Evolutionary conservation across 768 basidiomycete species (phyloP), one percentile per base, ranked within the genome.

Genomic region (Lepiota brunneoincarnata): DNA sequence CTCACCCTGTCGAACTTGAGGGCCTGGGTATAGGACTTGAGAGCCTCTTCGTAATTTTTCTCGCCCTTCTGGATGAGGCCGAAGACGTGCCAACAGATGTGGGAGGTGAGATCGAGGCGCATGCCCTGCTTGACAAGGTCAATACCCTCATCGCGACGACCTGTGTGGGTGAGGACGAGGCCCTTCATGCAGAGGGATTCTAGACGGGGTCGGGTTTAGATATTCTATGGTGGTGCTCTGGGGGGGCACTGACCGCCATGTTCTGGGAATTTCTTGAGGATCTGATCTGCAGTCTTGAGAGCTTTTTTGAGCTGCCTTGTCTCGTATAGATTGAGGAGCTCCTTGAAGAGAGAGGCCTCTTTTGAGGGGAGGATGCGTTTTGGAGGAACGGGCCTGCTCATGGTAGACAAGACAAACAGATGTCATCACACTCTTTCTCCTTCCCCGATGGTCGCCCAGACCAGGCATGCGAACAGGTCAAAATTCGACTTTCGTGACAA

Each of bases 141-240:
- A 54, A 89, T 75, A 26, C 93, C 93, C 59, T 93, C 83, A 24
- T 88, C 91, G 57, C 84, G 84, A 65, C 79, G 78, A 46, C 85
- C 91, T 82, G 86, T 83, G 65, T 89, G 89, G 26, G 84, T 86
- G 62, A 87, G 73, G 49, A 97, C 77, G 45, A 98, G 84, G 1
- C 96, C 96, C 67, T 96, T 97, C 91, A 99, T 94, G 67, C 91
- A 93, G 66, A 95, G 69, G 23, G 96, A 95, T 73, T 98, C 96
- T 98, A 64, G 31, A 14, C 44, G 52, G 34, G 54, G 47, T 58
- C 43, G 14, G 56, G 26, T 24, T 21, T 20, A 31, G 38, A 18
- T 49, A 31, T 45, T 14, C 42, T 26, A 38, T 34, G 37, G 21
- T 41, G 24, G 20, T 52, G 47, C 23, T 45, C n/a, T 6, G 38